Evolutionary conservation across 1,284 basidiomycete genomes (phyloP).

Genomic region (Lentinula novae-zelandiae): DNA sequence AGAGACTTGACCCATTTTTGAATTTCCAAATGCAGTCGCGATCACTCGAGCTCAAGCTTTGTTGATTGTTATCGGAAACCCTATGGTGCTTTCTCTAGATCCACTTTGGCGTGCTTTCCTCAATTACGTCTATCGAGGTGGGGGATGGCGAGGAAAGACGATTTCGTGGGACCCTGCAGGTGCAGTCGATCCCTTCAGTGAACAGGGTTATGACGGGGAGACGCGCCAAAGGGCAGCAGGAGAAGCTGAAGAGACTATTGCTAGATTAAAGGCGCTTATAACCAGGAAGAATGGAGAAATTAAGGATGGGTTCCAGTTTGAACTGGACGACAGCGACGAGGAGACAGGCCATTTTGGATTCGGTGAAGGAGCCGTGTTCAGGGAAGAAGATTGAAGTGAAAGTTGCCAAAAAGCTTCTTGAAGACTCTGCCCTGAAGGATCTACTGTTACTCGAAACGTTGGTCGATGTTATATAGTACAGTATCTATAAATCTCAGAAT

Average conservation of each 20-base stretch:
- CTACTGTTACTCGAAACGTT: not conserved
- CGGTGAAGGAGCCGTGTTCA: constrained; percentile 13
- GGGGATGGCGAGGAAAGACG: constrained; percentile 35
- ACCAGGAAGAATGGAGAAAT: constrained; percentile 14
- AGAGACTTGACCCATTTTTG: not conserved
- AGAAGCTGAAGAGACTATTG: constrained; percentile 12
- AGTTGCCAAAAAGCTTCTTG: not conserved
- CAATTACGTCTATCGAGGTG: constrained; percentile 31
- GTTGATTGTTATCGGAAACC: constrained; percentile 39
- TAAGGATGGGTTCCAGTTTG: constrained; percentile 11
- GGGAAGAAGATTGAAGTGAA: constrained; percentile 13
- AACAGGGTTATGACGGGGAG: not conserved
- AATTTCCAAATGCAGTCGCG: constrained; percentile 27
- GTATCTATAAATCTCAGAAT: too few species aligned
- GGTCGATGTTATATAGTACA: too few species aligned
- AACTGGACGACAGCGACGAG: constrained; percentile 9
- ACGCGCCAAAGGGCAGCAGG: constrained; percentile 5
- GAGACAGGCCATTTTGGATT: constrained; percentile 9
- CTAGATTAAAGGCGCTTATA: constrained; percentile 13
- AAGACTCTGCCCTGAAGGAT: not conserved
- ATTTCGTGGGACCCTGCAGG: constrained; percentile 33
- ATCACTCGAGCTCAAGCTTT: constrained; percentile 41
- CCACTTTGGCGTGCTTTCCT: constrained; percentile 40
- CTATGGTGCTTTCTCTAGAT: constrained; percentile 36
- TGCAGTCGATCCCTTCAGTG: not conserved